Evolutionary conservation across 768 basidiomycete species (phyloP).

Genomic region (Mycena maculata): DNA sequence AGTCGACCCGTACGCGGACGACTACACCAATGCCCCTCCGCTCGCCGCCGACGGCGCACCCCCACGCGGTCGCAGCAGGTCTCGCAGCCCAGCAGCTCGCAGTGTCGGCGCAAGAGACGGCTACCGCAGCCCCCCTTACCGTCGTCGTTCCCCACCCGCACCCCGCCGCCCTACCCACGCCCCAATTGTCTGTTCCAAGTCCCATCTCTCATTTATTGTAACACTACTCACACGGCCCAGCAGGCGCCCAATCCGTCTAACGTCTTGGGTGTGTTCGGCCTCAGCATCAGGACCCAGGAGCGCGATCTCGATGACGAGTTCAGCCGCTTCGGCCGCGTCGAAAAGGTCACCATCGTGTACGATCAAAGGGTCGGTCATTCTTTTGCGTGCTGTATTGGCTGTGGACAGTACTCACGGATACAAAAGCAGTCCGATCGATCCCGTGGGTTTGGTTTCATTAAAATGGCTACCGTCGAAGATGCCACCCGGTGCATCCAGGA

Average conservation of each 20-base stretch:
- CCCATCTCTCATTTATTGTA: conserved; percentile 25
- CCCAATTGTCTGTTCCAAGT: conserved; percentile 69
- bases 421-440: conserved; percentile 86
- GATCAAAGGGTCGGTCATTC: conserved; percentile 86
- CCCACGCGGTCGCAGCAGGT: conserved; percentile 78
- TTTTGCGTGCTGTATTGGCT: neutral
- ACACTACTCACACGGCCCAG: conserved; percentile 54
- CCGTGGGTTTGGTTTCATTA: conserved; percentile 97
- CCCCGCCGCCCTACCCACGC: conserved; percentile 76
- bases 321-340: conserved; percentile 85
- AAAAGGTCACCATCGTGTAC: conserved; percentile 97
- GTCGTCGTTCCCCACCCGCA: conserved; percentile 68
- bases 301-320: conserved; percentile 97
- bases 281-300: conserved; percentile 94
- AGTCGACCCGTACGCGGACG: conserved; percentile 86
- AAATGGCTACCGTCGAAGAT: conserved; percentile 90
- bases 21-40: conserved; percentile 73
- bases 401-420: conserved; percentile 33
- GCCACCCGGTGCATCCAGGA: conserved; percentile 89
- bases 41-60: conserved; percentile 64
- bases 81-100: conserved; percentile 70
- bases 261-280: conserved; percentile 97
- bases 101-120: conserved; percentile 48
- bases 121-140: conserved; percentile 64
- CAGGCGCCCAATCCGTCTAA: conserved; percentile 90